phyloP scores from a whole-genome alignment of 2,329 filamentous ascomycete genomes.

The Lachnellula cervina region DNA sequence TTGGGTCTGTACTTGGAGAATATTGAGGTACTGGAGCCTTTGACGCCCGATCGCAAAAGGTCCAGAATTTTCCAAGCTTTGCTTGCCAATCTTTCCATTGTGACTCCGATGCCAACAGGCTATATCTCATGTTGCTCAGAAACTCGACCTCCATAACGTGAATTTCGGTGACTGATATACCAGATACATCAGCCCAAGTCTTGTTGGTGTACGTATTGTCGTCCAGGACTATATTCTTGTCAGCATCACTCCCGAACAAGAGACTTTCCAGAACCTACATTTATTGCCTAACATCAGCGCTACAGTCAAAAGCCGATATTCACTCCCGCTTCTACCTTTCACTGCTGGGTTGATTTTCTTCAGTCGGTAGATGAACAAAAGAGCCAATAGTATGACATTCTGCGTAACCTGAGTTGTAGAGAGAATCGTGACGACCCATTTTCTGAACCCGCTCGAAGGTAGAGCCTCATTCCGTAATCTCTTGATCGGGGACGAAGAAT shows the following conservation, averaged over 20 bases:
- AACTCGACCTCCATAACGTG: slow-evolving; percentile 99
- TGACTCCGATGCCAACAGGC: slow-evolving; percentile 76
- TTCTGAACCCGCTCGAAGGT: slow-evolving; percentile 75
- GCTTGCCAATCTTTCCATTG: slow-evolving; percentile 86
- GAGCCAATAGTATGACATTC: slow-evolving; percentile 84
- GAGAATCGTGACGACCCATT: slow-evolving; percentile 89
- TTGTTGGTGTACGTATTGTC: slow-evolving; percentile 99
- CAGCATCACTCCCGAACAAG: slow-evolving; percentile 9
- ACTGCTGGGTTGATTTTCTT: slow-evolving; percentile 88
- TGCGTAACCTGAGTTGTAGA: slow-evolving; percentile 94
- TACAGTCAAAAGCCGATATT: slow-evolving; percentile 87
- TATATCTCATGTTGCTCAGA: slow-evolving; percentile 96
- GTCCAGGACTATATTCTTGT: slow-evolving; percentile 63
- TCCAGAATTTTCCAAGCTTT: slow-evolving; percentile 75
- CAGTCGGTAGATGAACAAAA: slow-evolving; percentile 88
- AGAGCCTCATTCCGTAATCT: slow-evolving; percentile 66
- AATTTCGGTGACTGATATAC: slow-evolving; percentile 88
- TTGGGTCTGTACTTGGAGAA: slow-evolving; percentile 34
- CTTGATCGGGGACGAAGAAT: slow-evolving; percentile 39
- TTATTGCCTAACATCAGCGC: slow-evolving; percentile 98
- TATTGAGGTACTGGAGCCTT: slow-evolving; percentile 22
- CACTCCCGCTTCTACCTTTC: slow-evolving; percentile 86
- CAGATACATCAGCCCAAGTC: slow-evolving; percentile 97
- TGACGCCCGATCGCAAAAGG: slow-evolving; percentile 46
- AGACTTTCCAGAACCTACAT: slow-evolving; percentile 49